Base-by-base conservation (phyloP, 352 stramenopile genomes). In the Pythium rishiriense region DNA sequence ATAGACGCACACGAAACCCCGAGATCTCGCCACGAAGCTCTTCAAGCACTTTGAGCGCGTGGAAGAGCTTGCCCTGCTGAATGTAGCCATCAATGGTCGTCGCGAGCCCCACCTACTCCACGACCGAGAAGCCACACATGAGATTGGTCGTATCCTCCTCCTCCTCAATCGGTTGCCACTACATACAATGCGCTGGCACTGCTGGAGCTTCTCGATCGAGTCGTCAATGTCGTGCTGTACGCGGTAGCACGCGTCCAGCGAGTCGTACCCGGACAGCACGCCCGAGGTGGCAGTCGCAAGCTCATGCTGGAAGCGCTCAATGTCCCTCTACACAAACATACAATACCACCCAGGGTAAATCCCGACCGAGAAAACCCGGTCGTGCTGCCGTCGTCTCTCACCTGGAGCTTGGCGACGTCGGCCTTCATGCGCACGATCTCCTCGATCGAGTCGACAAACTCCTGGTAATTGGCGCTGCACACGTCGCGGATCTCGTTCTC, bases 371-470 rank as follows among this genome's bases (percentile, higher is more conserved):
- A n/a, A n/a, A n/a, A n/a, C n/a, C n/a, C n/a, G n/a, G n/a, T n/a
- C n/a, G n/a, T n/a, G n/a, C n/a, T n/a, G n/a, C n/a, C n/a, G n/a
- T n/a, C n/a, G n/a, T n/a, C n/a, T n/a, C n/a, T n/a, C n/a, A 88
- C 82, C 78, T 91, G 79, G 2, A 93, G 61, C 54, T 82, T 85
- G 17, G 72, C 75, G 53, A 91, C 78, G 49, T 91, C 84, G 24
- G 69, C 69, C 64, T 93, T 93, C 79, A 93, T 90, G 62, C 77
- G 77, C 39, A 91, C 81, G 65, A 91, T 87, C 55, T 93, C 84
- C 56, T 93, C 84, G 63, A 93, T 91, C 25, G 84, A 91, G 43
- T 90, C 76, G 35, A 91, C 82, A 50, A 91, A 90, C 49, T 93
- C 82, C 56, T 87, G 79, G 64, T 91, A 87, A 52, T 93, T 90